These are phyloP conservation scores for Euphrasia arctica DNA, from an alignment of 305 asterid genomes.

Conservation along the genomic window DNA sequence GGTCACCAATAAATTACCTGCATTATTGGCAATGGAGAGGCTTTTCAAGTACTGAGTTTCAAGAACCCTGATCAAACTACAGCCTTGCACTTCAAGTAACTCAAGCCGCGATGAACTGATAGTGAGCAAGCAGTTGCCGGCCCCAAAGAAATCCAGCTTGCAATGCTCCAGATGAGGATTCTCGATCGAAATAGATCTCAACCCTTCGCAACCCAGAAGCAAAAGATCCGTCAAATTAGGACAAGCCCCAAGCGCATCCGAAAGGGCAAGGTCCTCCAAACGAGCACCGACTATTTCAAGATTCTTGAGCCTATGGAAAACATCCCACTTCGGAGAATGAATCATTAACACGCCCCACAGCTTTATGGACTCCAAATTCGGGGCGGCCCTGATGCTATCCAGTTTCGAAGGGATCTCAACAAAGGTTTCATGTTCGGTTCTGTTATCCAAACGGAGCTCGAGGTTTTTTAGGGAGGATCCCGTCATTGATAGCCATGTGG, in stretches of 20 bases:
- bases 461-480: constrained; percentile 62
- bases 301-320: constrained; percentile 61
- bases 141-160: constrained; percentile 77
- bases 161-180: constrained; percentile 63
- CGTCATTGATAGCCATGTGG: constrained; percentile 58
- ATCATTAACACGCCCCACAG: constrained; percentile 95
- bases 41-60: constrained; percentile 53
- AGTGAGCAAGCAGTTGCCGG: constrained; percentile 59
- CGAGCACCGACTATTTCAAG: constrained; percentile 94
- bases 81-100: constrained; percentile 90
- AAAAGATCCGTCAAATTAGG: constrained; percentile 69
- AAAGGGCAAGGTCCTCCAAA: constrained; percentile 60
- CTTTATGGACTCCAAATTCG: constrained; percentile 75
- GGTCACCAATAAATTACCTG: constrained; percentile 45
- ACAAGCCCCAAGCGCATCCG: constrained; percentile 58
- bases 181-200: constrained; percentile 45
- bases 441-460: constrained; percentile 86
- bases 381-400: constrained; percentile 64
- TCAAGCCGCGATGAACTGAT: constrained; percentile 53
- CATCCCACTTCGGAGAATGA: constrained; percentile 74
- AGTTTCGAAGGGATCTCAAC: constrained; percentile 57
- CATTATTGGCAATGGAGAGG: constrained; percentile 71
- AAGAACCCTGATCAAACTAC: constrained; percentile 66
- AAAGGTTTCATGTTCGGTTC: constrained; percentile 39
- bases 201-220: constrained; percentile 92